A percentile compares a stretch with the other conserved stretches of the same genome.
These are phyloP conservation scores for Mycosphaerelloides madeirae DNA, from an alignment of 2,329 filamentous ascomycete species.

Conservation along the genomic window DNA sequence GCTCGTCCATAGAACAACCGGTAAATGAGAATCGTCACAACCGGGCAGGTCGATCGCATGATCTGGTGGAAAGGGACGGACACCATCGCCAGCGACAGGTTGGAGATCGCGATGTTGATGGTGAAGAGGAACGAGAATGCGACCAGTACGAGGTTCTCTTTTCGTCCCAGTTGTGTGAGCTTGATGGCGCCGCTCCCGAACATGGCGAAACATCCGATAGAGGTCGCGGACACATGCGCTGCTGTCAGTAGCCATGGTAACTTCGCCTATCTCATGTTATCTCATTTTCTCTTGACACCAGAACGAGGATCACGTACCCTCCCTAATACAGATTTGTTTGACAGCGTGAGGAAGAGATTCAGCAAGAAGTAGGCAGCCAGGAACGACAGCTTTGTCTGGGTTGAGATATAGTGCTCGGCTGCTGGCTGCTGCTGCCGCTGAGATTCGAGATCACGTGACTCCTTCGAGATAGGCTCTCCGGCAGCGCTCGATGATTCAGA, in stretches of 20 bases:
- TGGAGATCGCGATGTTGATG: conserved; percentile 61
- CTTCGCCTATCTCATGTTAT: conserved; percentile 42
- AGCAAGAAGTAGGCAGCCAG: conserved; percentile 46
- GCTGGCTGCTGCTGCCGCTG: neutral
- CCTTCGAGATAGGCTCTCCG: conserved; percentile 28
- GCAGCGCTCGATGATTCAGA: conserved; percentile 1
- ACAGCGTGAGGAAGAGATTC: conserved; percentile 50
- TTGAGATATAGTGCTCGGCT: conserved; percentile 21
- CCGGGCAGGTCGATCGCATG: conserved; percentile 57
- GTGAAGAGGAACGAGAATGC: conserved; percentile 59
- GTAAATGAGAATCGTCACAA: conserved; percentile 60
- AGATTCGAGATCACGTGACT: conserved; percentile 36
- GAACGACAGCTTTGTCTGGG: conserved; percentile 21
- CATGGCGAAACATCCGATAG: conserved; percentile 52
- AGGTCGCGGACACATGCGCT: conserved; percentile 55
- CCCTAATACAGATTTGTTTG: conserved; percentile 54
- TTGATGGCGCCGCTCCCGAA: conserved; percentile 51
- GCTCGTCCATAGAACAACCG: conserved; percentile 52
- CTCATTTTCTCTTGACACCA: neutral
- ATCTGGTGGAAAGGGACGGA: conserved; percentile 65
- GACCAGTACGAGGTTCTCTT: conserved; percentile 53
- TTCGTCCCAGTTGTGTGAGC: conserved; percentile 48
- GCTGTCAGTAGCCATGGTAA: conserved; percentile 60
- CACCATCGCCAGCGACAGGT: conserved; percentile 57
- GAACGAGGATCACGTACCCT: conserved; percentile 27